phyloP scores from a whole-genome alignment of 495 filamentous ascomycete genomes.

The Bacidia rubella region DNA sequence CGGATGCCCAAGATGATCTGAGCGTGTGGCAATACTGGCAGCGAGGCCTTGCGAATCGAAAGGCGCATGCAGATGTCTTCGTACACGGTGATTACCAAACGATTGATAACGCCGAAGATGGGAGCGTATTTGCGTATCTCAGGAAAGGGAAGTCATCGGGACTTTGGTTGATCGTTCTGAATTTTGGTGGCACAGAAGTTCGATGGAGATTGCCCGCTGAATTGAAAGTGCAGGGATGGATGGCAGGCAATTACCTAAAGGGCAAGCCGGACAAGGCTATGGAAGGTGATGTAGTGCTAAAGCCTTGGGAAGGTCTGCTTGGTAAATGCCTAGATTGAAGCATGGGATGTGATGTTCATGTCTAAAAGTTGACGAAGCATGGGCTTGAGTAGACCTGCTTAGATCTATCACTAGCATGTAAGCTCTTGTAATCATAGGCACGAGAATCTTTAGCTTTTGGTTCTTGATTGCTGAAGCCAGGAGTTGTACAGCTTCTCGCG shows the following conservation, averaged over 20 bases:
- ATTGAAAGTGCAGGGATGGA: conserved; percentile 27
- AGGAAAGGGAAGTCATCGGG: conserved; percentile 19
- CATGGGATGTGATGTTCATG: no score
- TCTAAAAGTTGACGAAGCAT: no score
- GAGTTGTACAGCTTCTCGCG: no score
- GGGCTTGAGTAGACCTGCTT: no score
- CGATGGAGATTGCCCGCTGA: conserved; percentile 24
- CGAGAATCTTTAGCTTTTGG: neutral
- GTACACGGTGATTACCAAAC: conserved; percentile 26
- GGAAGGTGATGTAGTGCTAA: conserved; percentile 3
- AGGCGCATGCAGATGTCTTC: conserved; percentile 29
- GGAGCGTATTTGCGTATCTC: conserved; percentile 29
- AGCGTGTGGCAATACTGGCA: conserved; percentile 34
- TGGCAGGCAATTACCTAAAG: conserved; percentile 27
- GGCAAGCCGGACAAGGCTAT: conserved; percentile 15
- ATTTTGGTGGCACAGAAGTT: conserved; percentile 27
- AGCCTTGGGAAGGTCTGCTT: conserved; percentile 14
- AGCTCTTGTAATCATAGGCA: no score
- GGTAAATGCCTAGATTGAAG: conserved; percentile 3
- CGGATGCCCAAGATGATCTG: conserved; percentile 14
- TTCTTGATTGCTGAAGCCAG: no score
- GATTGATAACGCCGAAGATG: conserved; percentile 14
- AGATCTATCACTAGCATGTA: no score
- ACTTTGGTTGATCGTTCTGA: conserved; percentile 27
- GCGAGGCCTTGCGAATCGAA: conserved; percentile 24